phyloP scores from a whole-genome alignment of 352 stramenopile genomes.

The Phytophthora tentaculata region DNA sequence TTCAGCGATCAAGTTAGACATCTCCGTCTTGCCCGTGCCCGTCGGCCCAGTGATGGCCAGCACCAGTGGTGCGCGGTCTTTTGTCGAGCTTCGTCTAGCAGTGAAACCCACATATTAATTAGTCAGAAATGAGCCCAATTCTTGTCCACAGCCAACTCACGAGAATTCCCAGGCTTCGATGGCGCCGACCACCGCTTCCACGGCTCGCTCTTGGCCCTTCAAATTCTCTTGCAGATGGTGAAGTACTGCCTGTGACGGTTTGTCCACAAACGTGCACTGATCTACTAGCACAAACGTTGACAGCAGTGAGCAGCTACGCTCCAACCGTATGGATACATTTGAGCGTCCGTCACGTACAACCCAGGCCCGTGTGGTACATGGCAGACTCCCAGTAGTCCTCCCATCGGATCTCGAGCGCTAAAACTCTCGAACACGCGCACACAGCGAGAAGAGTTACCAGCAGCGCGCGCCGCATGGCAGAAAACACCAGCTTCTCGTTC shows the following conservation, averaged over 20 bases:
- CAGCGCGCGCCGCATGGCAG: conserved; percentile 5
- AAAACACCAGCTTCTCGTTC: conserved; percentile 10
- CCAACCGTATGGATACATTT: conserved; percentile 13
- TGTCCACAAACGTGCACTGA: conserved; percentile 76
- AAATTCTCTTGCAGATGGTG: conserved; percentile 60
- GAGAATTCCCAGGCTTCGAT: conserved; percentile 88
- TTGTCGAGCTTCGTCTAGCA: conserved; percentile 52
- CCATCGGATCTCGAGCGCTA: conserved; percentile 31
- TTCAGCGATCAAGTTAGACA: conserved; percentile 84
- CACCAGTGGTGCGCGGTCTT: conserved; percentile 79
- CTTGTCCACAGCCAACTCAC: conserved; percentile 36
- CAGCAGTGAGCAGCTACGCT: conserved; percentile 10
- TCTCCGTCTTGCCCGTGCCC: conserved; percentile 92
- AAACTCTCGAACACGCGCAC: conserved; percentile 6
- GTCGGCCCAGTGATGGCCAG: conserved; percentile 90
- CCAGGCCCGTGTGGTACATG: conserved; percentile 56
- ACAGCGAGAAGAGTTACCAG: conserved; percentile 24
- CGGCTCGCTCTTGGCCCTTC: conserved; percentile 66
- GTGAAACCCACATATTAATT: conserved; percentile 3
- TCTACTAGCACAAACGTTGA: conserved; percentile 38
- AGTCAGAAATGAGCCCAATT: conserved; percentile 14
- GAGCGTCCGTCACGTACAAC: conserved; percentile 41
- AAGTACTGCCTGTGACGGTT: conserved; percentile 64
- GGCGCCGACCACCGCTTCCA: conserved; percentile 70
- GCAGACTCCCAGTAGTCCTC: conserved; percentile 47